Evolutionary conservation across 768 basidiomycete genomes (phyloP), one percentile per base, ranked within the genome.

Genomic region (Leucocoprinus leucothites): DNA sequence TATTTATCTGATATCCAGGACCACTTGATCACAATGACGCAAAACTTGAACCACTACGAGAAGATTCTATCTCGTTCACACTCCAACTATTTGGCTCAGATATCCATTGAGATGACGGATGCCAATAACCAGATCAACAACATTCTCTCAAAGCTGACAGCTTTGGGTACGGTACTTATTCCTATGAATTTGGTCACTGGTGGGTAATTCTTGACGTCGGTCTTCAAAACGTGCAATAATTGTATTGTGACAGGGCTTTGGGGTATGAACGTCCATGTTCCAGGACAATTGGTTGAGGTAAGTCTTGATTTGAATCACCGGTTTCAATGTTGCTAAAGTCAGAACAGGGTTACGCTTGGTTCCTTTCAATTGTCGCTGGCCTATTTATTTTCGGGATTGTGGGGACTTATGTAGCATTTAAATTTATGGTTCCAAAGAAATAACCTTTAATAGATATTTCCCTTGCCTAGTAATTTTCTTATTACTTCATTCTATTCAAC

Each of bases 41-140:
- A 99, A 72, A 98, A 96, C 67, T 68, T 99, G 79, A 99, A 98
- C 68, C 97, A 98, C 72, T 99, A 98, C 76, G 97, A 99, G 69
- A 99, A 98, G 78, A 98, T 99, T 65, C 79, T 99, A 8, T 98
- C 96, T 3, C 87, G 97, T 38, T 98, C 96, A 38, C 97, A 99
- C 71, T 98, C 95, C 35, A 99, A 99, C 68, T 99, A 99, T 73
- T 87, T 99, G 48, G 97, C 97, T 1, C 97, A 98, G 65, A 99
- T 99, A 63, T 97, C 94, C 41, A 98, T 99, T 71, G 97, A 98
- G 76, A 99, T 98, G 96, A 96, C 94, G 34, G 95, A 98, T 64
- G 97, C 97, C 40, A 99, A 99, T 74, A 99, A 99, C 70, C 94
- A 98, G 75, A 99, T 98, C 75, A 99, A 99, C 72, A 94, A 98